Percentiles rank a stretch among this genome's conserved stretches.
phyloP scores from a whole-genome alignment of 2,329 filamentous ascomycete species.

The Periconia macrospinosa region DNA sequence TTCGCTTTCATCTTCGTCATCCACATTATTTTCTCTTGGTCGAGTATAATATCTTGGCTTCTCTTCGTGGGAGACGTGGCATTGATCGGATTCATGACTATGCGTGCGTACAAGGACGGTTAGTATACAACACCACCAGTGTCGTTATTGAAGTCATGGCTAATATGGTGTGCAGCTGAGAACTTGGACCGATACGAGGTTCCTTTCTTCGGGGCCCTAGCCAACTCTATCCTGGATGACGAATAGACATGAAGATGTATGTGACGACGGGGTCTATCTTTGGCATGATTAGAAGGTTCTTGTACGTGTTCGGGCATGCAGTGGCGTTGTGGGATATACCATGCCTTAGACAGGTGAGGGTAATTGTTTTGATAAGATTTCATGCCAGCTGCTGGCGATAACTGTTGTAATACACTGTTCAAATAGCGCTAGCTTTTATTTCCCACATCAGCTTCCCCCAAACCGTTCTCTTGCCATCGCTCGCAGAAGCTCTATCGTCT shows the following conservation, averaged over 20 bases:
- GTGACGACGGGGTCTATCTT: not conserved
- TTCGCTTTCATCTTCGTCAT: conserved; percentile 72
- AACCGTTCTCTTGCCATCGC: conserved; percentile 76
- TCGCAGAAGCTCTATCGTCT: conserved; percentile 79
- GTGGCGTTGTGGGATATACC: not conserved
- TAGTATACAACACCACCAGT: conserved; percentile 37
- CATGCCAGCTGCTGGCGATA: not conserved
- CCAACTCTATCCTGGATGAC: conserved; percentile 87
- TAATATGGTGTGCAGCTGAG: conserved; percentile 53
- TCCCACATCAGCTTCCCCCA: conserved; percentile 18
- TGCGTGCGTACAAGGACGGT: conserved; percentile 84
- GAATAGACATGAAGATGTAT: conserved; percentile 56
- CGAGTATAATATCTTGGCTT: conserved; percentile 78
- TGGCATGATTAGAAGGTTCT: not conserved
- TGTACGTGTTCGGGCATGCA: not conserved
- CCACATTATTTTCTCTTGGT: conserved; percentile 87
- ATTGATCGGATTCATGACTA: conserved; percentile 74
- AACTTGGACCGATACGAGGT: conserved; percentile 74
- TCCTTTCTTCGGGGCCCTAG: conserved; percentile 81
- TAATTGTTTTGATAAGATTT: not conserved
- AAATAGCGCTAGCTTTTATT: not conserved
- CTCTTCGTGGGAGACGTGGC: conserved; percentile 75
- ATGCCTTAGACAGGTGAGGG: not conserved
- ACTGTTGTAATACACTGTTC: not conserved
- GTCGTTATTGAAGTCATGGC: conserved; percentile 2